Evolutionary conservation across 352 stramenopile genomes (phyloP).

Genomic region (Pelagophyceae sp.): DNA sequence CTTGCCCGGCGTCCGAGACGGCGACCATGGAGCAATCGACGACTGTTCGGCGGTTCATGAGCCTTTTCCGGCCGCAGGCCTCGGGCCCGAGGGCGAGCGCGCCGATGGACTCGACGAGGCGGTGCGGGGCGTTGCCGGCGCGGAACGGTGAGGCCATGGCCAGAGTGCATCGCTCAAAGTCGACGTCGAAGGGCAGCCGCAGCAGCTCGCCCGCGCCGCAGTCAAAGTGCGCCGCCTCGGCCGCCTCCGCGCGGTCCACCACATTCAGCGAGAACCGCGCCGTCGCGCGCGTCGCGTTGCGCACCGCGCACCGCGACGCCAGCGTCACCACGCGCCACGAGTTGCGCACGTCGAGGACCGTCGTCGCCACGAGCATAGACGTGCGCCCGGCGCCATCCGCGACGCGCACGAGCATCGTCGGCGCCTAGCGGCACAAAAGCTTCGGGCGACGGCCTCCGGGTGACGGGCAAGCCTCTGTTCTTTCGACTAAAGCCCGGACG

Average conservation of each 20-base stretch:
- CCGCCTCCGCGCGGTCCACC: too few species aligned
- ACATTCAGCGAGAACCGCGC: too few species aligned
- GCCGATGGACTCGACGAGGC: not conserved
- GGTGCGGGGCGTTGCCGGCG: not conserved
- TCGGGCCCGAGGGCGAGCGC: not conserved
- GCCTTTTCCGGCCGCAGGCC: not conserved
- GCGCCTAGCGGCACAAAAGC: too few species aligned
- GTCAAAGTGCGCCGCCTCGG: not conserved
- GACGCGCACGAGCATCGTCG: too few species aligned
- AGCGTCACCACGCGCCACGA: not conserved
- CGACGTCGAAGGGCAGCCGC: not conserved
- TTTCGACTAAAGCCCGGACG: not conserved
- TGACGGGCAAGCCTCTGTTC: too few species aligned
- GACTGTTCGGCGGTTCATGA: not conserved
- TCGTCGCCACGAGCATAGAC: not conserved
- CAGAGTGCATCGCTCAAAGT: not conserved
- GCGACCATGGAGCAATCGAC: not conserved
- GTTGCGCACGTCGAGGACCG: not conserved
- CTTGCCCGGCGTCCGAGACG: not conserved
- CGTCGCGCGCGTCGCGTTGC: not conserved
- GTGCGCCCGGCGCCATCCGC: not conserved
- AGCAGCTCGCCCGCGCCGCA: not conserved
- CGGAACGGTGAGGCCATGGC: not conserved
- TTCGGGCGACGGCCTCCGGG: too few species aligned
- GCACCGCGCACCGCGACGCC: not conserved